Conservation (phyloP, 805 yeast species). For the Phaffomyces thermotolerans region DNA sequence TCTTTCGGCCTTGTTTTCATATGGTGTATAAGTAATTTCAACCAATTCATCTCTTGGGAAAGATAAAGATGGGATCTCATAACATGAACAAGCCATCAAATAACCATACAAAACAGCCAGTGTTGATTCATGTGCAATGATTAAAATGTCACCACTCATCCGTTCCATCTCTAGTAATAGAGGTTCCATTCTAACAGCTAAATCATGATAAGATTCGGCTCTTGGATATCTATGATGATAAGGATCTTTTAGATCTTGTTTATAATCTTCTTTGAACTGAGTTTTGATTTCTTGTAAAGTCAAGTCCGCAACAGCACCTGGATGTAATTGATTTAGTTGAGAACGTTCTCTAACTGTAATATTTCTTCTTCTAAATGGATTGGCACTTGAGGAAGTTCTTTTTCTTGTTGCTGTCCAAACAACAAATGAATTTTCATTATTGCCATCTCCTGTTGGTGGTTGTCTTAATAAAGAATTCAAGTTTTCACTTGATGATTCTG, state of each 20-base stretch:
- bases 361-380: conserved; percentile 54
- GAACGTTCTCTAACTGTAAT: conserved; percentile 67
- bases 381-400: conserved; percentile 76
- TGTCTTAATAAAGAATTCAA: conserved; percentile 23
- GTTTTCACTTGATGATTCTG: conserved; percentile 14
- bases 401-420: conserved; percentile 95
- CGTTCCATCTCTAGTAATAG: conserved; percentile 90
- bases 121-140: conserved; percentile 90
- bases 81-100: conserved; percentile 83
- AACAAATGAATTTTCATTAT: conserved; percentile 53
- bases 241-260: conserved; percentile 64
- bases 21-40: conserved; percentile 83
- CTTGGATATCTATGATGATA: conserved; percentile 90
- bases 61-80: conserved; percentile 72
- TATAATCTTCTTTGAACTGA: conserved; percentile 63
- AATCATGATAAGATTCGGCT: conserved; percentile 92
- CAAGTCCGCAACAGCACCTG: conserved; percentile 78
- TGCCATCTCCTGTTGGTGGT: conserved; percentile 45
- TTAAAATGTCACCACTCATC: conserved; percentile 76
- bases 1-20: conserved; percentile 60
- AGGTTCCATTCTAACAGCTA: conserved; percentile 92
- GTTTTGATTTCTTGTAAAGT: conserved; percentile 49
- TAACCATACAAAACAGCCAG: conserved; percentile 89
- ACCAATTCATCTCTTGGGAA: conserved; percentile 81
- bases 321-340: conserved; percentile 81